These are phyloP conservation scores for Lactifluus piperatus DNA, from an alignment of 768 basidiomycete species.

Conservation along the genomic window DNA sequence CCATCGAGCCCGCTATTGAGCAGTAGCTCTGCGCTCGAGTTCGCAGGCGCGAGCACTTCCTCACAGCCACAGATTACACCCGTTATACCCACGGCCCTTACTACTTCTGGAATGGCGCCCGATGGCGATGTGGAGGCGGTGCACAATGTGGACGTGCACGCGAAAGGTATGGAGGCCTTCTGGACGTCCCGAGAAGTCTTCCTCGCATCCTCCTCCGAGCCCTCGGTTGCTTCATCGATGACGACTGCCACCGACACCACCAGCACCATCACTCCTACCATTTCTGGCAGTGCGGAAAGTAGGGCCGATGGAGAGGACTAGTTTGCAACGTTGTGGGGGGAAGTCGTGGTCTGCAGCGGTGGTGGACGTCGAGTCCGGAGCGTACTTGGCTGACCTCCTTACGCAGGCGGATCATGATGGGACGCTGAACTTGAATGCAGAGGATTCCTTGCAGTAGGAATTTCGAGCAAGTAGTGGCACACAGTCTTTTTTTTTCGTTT, in stretches of 20 bases:
- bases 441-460: too few species aligned
- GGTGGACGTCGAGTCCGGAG: too few species aligned
- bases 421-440: too few species aligned
- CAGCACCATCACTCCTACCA: too few species aligned
- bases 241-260: background rate
- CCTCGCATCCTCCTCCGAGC: background rate
- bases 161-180: conserved; percentile 9
- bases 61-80: background rate
- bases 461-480: too few species aligned
- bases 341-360: too few species aligned
- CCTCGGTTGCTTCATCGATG: background rate
- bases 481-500: too few species aligned
- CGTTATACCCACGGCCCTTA: background rate
- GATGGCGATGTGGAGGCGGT: background rate
- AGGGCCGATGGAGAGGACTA: too few species aligned
- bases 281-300: background rate
- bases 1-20: conserved; percentile 30
- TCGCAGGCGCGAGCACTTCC: background rate
- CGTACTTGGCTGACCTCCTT: too few species aligned
- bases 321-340: too few species aligned
- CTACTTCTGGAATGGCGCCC: background rate
- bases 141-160: background rate
- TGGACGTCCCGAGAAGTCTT: conserved; percentile 14
- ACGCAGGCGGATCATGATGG: too few species aligned
- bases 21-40: conserved; percentile 14